Evolutionary conservation across 768 basidiomycete species (phyloP).

Genomic region (Pisolithus microcarpus): DNA sequence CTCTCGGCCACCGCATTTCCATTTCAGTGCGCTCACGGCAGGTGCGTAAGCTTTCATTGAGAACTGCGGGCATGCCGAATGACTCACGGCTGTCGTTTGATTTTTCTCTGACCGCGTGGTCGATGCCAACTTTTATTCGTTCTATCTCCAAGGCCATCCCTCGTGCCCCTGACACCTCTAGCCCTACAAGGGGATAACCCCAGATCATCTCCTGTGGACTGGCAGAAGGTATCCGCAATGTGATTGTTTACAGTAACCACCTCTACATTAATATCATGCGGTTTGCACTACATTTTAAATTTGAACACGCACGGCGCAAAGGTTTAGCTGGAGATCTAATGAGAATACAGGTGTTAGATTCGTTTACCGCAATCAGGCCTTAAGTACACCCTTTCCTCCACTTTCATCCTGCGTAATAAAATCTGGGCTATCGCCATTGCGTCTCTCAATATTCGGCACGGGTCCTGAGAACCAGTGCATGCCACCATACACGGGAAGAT

Average conservation of each 20-base stretch:
- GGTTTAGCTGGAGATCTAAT: not conserved
- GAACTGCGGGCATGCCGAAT: not conserved
- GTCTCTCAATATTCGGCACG: slow-evolving; percentile 21
- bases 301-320: not conserved
- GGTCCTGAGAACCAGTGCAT: slow-evolving; percentile 31
- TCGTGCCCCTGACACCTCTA: slow-evolving; percentile 42
- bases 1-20: slow-evolving; percentile 73
- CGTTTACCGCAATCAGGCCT: too few relatives aligned
- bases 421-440: not conserved
- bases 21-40: slow-evolving; percentile 95
- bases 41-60: slow-evolving; percentile 35
- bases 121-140: not conserved
- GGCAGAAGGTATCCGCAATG: slow-evolving; percentile 16
- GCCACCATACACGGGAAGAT: slow-evolving; percentile 20
- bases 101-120: not conserved
- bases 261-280: not conserved
- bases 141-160: slow-evolving; percentile 38
- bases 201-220: slow-evolving; percentile 13
- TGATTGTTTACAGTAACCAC: slow-evolving; percentile 3
- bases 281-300: too few relatives aligned
- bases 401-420: not conserved
- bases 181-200: slow-evolving; percentile 9
- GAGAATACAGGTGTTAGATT: too few relatives aligned
- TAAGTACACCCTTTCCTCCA: not conserved
- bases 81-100: not conserved